These are phyloP conservation scores for Eremochloa ophiuroides DNA, from an alignment of 176 grass and related monocot species.

Conservation along the genomic window DNA sequence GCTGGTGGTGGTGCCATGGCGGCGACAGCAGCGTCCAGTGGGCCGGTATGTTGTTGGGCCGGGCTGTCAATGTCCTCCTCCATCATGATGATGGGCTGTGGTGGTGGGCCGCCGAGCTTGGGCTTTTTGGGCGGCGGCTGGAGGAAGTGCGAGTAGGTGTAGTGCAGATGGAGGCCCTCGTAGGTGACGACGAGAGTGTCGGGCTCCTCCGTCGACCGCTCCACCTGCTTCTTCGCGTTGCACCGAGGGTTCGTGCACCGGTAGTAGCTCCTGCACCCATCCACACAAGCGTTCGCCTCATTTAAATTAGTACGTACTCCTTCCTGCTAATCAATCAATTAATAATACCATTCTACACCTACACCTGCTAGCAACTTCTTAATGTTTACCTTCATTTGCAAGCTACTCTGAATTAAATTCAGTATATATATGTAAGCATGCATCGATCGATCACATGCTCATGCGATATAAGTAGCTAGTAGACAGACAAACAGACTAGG, in stretches of 20 bases:
- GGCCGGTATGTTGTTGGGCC: not conserved
- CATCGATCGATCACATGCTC: too few species aligned
- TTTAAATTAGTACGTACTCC: too few species aligned
- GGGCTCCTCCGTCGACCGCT: constrained; percentile 67
- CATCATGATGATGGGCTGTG: not conserved
- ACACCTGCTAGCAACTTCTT: too few species aligned
- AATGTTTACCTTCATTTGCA: too few species aligned
- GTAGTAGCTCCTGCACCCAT: constrained; percentile 94
- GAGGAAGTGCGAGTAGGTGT: constrained; percentile 72
- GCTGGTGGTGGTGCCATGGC: not conserved
- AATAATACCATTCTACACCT: too few species aligned
- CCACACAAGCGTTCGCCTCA: too few species aligned
- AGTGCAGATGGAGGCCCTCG: constrained; percentile 95
- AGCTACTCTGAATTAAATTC: too few species aligned
- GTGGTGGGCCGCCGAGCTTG: not conserved
- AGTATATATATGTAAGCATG: too few species aligned
- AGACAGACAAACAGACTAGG: too few species aligned
- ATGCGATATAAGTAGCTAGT: too few species aligned
- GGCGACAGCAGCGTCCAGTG: not conserved
- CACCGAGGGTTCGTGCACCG: constrained; percentile 95
- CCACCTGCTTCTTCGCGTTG: constrained; percentile 94
- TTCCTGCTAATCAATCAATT: too few species aligned
- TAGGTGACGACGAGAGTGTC: constrained; percentile 70
- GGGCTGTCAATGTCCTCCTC: too few species aligned
- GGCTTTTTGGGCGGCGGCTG: constrained; percentile 44